Evolutionary conservation across 2,329 filamentous ascomycete genomes (phyloP), one percentile per base, ranked within the genome.

Genomic region (Colletotrichum godetiae): DNA sequence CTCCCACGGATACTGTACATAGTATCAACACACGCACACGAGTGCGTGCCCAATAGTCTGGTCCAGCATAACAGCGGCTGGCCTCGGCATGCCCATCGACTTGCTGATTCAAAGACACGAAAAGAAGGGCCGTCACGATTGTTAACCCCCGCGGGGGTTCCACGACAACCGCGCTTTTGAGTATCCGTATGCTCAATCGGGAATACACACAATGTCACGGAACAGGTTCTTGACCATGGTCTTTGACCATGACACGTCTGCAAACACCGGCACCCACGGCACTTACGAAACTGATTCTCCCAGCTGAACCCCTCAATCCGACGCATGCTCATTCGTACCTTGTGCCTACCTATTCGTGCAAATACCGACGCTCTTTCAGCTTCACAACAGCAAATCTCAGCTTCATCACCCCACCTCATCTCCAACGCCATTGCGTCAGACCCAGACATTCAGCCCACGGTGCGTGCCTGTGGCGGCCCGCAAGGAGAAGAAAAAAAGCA

Each of bases 11-110:
- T 49, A 49, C 42, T 49, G 42, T 19, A n/a, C n/a, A n/a, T n/a
- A n/a, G n/a, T n/a, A n/a, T 19, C 15, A 49, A 49, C 22, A 53
- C 46, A 31, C 46, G 52, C 46, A 35, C 15, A 19, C 49, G 27
- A n/a, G n/a, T 19, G 42, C 42, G n/a, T 19, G 42, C 42, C 42
- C 42, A 49, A 49, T 73, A 61, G 60, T 67, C 67, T 73, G 67
- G 56, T 57, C 15, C 55, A 33, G 67, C 27, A 52, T 55, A 11
- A 11, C 42, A 11, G 46, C 70, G 70, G 67, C 67, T 73, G 60
- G 55, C 67, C 49, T 70, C 70, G 70, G 70, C 70, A 64, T 70
- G 42, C 67, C 46, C 67, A 24, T 70, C 46, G 29, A 70, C 49
- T 64, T 46, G 33, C 42, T 49, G 42, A 49, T 46, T 29, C 19